Conservation (phyloP, 2,329 filamentous ascomycete genomes). For the Cladobotryum mycophilum region DNA sequence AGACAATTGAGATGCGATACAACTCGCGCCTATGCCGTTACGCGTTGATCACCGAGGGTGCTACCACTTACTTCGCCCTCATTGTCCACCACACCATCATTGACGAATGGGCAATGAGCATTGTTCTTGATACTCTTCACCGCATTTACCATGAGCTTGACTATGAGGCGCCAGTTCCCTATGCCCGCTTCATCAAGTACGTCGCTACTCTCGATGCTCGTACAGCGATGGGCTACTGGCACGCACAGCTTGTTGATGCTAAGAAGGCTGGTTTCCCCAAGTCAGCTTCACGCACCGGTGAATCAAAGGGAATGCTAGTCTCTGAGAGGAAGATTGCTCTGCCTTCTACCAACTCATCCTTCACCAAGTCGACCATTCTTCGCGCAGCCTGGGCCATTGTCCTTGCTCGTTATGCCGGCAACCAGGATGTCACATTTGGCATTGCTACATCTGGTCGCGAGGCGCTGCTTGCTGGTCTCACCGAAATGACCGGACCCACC, state of each 20-base stretch:
- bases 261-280: neutral
- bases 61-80: neutral
- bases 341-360: neutral
- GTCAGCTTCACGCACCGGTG: neutral
- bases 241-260: neutral
- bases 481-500: neutral
- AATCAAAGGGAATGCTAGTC: too few relatives aligned
- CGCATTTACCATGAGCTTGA: neutral
- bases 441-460: slow-evolving; percentile 14
- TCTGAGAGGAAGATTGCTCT: neutral
- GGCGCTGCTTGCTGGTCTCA: slow-evolving; percentile 4
- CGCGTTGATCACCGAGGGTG: neutral
- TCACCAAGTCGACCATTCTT: slow-evolving; percentile 6
- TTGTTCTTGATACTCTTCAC: slow-evolving; percentile 8
- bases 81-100: slow-evolving; percentile 11
- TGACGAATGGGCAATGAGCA: slow-evolving; percentile 13
- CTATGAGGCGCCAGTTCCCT: neutral
- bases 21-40: slow-evolving; percentile 7
- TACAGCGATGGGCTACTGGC: neutral
- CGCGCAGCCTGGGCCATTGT: slow-evolving; percentile 9
- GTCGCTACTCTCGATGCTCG: neutral
- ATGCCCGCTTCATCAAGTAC: neutral
- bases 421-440: slow-evolving; percentile 13
- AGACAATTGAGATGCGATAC: slow-evolving; percentile 5
- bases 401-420: slow-evolving; percentile 8